Base-by-base conservation (phyloP, 352 stramenopile genomes). In the Phytophthora multivora region DNA sequence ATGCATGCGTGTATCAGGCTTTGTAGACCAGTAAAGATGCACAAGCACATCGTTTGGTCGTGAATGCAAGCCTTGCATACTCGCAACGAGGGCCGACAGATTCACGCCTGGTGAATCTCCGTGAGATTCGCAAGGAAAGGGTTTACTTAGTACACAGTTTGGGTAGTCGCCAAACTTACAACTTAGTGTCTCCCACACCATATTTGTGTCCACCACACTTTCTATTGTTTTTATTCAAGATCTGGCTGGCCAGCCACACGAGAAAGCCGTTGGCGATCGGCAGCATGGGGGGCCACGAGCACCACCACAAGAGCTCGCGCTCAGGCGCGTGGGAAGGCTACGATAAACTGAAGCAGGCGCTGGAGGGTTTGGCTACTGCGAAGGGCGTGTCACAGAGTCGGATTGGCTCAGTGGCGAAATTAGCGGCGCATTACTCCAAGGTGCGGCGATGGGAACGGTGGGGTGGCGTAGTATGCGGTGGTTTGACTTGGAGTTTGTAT, bases 371-470 rank as follows among this genome's bases (percentile, higher is more conserved):
- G 13, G 81, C 84, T 47, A 80, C 68, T 7, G 79, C 86, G 33
- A 95, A 95, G 59, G 86, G 86, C 50, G 83, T 85, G n/a, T 95
- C 86, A 1, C 83, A 86, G 25, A 93, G 75, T 46, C 80, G 83
- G 48, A 80, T 95, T 49, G 84, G 86, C 50, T 71, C 74, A 1
- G 84, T 93, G 18, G 83, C 83, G 23, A 89, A 66, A 61, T 60
- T 86, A 41, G 85, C 85, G 48, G 75, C 85, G 30, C 79, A 91
- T 48, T 88, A 86, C 51, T 66, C 78, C 52, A 93, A 93, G 82
- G 84, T 93, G 13, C 7, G 10, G 45, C 12, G 54, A 26, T 21
- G n/a, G 30, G 8, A 13, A 33, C 8, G 10, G 8, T 33, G 10
- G 28, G 9, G 18, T 25, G 39, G 16, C 13, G 19, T 35, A 18